phyloP scores from a whole-genome alignment of 495 filamentous ascomycete genomes.

The Eremomyces bilateralis region DNA sequence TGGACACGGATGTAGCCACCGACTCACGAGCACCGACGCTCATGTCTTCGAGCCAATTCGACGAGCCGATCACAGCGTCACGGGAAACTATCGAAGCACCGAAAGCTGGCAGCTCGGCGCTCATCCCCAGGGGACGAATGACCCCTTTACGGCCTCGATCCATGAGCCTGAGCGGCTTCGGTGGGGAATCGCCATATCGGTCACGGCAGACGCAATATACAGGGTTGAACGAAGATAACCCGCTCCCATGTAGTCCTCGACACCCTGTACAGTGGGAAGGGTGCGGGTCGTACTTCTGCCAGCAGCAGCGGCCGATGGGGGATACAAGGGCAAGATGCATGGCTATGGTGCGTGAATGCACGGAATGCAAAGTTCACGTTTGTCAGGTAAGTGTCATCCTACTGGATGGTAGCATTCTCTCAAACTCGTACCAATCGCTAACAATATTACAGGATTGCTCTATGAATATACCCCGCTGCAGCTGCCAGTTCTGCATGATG shows the following conservation, averaged over 20 bases:
- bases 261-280: slow-evolving; percentile 30
- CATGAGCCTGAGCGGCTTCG: background rate
- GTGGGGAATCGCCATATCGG: slow-evolving; percentile 3
- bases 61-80: background rate
- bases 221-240: slow-evolving; percentile 16
- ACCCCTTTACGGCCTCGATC: background rate
- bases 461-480: slow-evolving; percentile 24
- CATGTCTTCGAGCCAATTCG: background rate
- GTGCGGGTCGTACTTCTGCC: slow-evolving; percentile 36
- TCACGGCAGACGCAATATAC: slow-evolving; percentile 3
- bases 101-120: background rate
- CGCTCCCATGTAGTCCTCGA: slow-evolving; percentile 20
- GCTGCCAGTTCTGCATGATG: slow-evolving; percentile 30
- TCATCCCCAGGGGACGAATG: background rate
- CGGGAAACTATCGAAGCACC: background rate
- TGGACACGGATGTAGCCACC: background rate
- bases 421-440: background rate
- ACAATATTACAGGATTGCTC: slow-evolving; percentile 15
- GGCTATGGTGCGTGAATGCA: slow-evolving; percentile 29
- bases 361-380: slow-evolving; percentile 31
- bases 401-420: background rate
- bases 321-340: slow-evolving; percentile 30
- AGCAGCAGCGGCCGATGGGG: slow-evolving; percentile 25
- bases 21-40: background rate
- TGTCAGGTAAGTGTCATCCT: slow-evolving; percentile 23